phyloP scores from a whole-genome alignment of 1,284 basidiomycete genomes.

The Moesziomyces parantarcticus region DNA sequence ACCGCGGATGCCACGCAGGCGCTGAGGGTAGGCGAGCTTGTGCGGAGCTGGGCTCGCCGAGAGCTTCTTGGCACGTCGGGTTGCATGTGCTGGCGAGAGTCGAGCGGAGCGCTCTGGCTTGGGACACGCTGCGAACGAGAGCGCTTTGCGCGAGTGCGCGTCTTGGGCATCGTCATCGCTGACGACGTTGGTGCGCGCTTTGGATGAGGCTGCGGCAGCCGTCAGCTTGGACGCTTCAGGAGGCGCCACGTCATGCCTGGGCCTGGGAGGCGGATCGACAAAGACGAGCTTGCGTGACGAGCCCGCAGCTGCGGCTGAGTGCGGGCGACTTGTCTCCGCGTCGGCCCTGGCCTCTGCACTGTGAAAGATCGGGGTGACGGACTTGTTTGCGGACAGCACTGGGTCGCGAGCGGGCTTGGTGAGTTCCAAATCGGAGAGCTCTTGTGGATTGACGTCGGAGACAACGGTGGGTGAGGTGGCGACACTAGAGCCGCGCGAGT shows the following conservation, averaged over 20 bases:
- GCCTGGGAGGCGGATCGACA: slow-evolving; percentile 26
- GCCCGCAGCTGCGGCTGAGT: background rate
- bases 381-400: background rate
- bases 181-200: background rate
- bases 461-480: slow-evolving; percentile 28
- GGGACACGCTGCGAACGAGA: slow-evolving; percentile 42
- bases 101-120: slow-evolving; percentile 25
- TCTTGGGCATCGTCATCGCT: slow-evolving; percentile 8
- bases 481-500: slow-evolving; percentile 26
- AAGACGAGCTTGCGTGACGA: slow-evolving; percentile 27
- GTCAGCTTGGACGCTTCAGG: too few relatives aligned
- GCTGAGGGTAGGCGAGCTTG: slow-evolving; percentile 34
- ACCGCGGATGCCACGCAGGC: slow-evolving; percentile 36
- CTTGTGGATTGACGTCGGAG: slow-evolving; percentile 8
- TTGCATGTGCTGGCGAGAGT: slow-evolving; percentile 19
- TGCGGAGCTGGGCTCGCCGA: slow-evolving; percentile 47
- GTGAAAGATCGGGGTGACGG: slow-evolving; percentile 17
- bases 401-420: slow-evolving; percentile 3
- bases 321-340: slow-evolving; percentile 2
- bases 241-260: background rate
- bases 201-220: background rate
- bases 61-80: slow-evolving; percentile 17
- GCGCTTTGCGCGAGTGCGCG: slow-evolving; percentile 9
- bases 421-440: slow-evolving; percentile 1
- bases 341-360: background rate